A percentile compares a stretch with the other conserved stretches of the same genome.
Evolutionary conservation across 2,329 filamentous ascomycete genomes (phyloP).

Genomic region (Epichloe amarillans): DNA sequence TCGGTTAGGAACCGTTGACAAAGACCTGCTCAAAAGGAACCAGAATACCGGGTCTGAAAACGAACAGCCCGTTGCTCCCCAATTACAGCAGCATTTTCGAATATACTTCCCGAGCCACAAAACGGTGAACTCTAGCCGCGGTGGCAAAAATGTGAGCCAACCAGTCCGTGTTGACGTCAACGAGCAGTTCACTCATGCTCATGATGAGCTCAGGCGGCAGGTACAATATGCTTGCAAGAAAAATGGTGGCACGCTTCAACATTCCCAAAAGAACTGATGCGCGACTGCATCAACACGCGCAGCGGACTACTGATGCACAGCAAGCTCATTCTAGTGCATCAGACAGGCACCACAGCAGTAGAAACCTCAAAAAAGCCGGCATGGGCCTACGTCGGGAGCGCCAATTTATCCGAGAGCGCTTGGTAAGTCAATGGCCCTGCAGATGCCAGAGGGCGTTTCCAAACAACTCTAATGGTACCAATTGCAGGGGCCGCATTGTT

Average conservation of each 20-base stretch:
- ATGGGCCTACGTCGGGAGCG: slow-evolving; percentile 82
- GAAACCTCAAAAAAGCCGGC: slow-evolving; percentile 19
- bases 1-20: neutral
- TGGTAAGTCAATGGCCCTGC: slow-evolving; percentile 45
- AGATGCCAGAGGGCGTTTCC: neutral
- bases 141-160: slow-evolving; percentile 30
- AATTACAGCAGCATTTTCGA: slow-evolving; percentile 38
- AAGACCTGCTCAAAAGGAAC: neutral
- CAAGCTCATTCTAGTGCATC: slow-evolving; percentile 54
- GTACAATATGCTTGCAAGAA: slow-evolving; percentile 68
- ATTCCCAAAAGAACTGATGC: slow-evolving; percentile 61
- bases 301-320: slow-evolving; percentile 72
- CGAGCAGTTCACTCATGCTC: neutral
- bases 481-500: slow-evolving; percentile 60
- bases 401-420: slow-evolving; percentile 84
- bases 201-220: slow-evolving; percentile 42
- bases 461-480: slow-evolving; percentile 1
- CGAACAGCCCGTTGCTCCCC: neutral
- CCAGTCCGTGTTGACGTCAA: neutral
- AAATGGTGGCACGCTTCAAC: slow-evolving; percentile 56
- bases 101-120: slow-evolving; percentile 70
- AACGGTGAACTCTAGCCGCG: slow-evolving; percentile 53
- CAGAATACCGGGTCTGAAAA: neutral
- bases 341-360: neutral
- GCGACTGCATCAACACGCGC: slow-evolving; percentile 62